phyloP scores from a whole-genome alignment of 495 filamentous ascomycete genomes.

The Xylaria nigripes region DNA sequence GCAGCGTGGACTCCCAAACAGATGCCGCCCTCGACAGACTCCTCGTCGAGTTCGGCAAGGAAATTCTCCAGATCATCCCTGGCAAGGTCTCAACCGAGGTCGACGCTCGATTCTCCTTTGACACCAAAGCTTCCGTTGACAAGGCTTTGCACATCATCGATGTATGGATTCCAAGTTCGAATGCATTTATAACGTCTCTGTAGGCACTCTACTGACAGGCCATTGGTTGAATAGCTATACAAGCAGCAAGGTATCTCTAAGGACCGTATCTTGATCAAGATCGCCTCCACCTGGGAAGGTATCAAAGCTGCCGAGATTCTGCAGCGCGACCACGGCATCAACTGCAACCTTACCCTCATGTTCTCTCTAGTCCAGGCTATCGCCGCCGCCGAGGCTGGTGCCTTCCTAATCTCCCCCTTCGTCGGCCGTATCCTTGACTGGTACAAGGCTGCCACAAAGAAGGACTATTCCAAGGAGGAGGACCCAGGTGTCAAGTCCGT shows the following conservation, averaged over 20 bases:
- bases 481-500: conserved; percentile 97
- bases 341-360: conserved; percentile 98
- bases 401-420: conserved; percentile 98
- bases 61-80: conserved; percentile 94
- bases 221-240: conserved; percentile 61
- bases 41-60: conserved; percentile 93
- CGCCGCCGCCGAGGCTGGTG: conserved; percentile 90
- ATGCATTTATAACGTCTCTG: not conserved
- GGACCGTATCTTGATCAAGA: conserved; percentile 85
- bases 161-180: conserved; percentile 39
- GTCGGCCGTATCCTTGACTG: conserved; percentile 99
- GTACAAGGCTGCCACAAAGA: conserved; percentile 95
- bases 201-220: not conserved
- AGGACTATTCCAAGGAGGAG: conserved; percentile 77
- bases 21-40: conserved; percentile 82
- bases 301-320: conserved; percentile 95
- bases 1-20: conserved; percentile 63
- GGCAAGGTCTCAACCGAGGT: conserved; percentile 99
- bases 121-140: conserved; percentile 80
- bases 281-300: conserved; percentile 90
- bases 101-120: conserved; percentile 93
- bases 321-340: conserved; percentile 86
- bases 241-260: conserved; percentile 83
- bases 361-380: conserved; percentile 96
- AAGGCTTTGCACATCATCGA: conserved; percentile 98